Base-by-base conservation (phyloP, 2,329 filamentous ascomycete genomes). In the Microdochium nivale region DNA sequence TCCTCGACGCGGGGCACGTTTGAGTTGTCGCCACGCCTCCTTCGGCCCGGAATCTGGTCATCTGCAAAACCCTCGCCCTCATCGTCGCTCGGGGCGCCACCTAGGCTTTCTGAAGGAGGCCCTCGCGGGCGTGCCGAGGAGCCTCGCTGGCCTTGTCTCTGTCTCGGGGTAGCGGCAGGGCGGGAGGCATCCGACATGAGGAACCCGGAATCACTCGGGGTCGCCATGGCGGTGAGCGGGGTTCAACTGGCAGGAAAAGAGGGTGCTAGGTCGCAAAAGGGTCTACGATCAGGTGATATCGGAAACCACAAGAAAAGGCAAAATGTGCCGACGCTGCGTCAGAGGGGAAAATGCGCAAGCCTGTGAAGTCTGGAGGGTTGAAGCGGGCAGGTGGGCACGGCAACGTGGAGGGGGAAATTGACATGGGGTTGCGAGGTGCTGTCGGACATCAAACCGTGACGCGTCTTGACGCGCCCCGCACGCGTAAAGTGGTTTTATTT, bases 1-100 rank as follows among this genome's bases (percentile, higher is more conserved):
- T 95, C 89, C 56, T 90, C 84, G 7, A 92, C 87, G 53, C 81
- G 79, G 5, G 87, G 83, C 30, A 94, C 79, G 49, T 73, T 76
- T 54, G 71, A 63, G 24, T 70, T 62, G 52, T 80, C 72, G 47
- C 71, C 67, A 23, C 73, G 65, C 53, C 79, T 71, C 53, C 76
- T 67, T 53, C 73, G 72, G 47, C 69, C 67, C 1, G 81, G 81
- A 10, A 84, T 72, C 63, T 84, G 80, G 60, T 86, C 81, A 60
- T 86, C 82, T 52, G 77, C 81, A 57, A 84, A 84, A 3, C 79
- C 80, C 57, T 82, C 78, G 10, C 69, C 77, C 59, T 80, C 81
- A 52, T 84, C 80, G 53, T 85, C 81, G 56, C 81, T 84, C n/a
- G 74, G 72, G 0, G 76, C 78, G 50, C 76, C 80, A 44, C 40